A percentile compares a stretch with the other conserved stretches of the same genome.
Conservation (phyloP, 345 rosid species). For the Sonneratia alba region DNA sequence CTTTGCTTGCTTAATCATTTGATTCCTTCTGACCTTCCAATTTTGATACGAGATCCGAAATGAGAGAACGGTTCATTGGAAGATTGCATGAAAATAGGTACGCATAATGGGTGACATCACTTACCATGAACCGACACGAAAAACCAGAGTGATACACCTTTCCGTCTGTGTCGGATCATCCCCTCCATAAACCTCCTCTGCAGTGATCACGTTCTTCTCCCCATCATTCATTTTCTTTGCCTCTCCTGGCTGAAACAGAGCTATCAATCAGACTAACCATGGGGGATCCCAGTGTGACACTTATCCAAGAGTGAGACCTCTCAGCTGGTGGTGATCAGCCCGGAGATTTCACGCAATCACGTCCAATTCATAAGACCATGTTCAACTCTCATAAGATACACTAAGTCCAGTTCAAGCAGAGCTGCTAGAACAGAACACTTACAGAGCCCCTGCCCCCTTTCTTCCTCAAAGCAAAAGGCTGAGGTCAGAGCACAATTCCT, state of each 20-base stretch:
- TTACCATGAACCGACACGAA: too few species aligned
- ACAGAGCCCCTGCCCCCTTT: too few species aligned
- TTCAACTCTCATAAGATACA: not conserved
- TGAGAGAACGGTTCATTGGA: not conserved
- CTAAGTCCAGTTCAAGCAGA: not conserved
- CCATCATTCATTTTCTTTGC: too few species aligned
- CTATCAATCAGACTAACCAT: too few species aligned
- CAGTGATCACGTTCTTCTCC: not conserved
- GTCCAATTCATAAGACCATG: not conserved
- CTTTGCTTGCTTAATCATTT: not conserved
- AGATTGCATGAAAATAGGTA: too few species aligned
- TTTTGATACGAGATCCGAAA: not conserved
- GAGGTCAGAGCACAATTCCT: constrained; percentile 25
- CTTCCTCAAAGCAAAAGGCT: constrained; percentile 21
- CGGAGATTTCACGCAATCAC: not conserved
- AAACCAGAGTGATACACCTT: too few species aligned
- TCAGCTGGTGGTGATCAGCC: not conserved
- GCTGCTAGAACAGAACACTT: too few species aligned
- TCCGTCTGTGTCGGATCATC: too few species aligned
- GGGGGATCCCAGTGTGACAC: too few species aligned
- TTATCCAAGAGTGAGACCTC: not conserved
- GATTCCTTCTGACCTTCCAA: not conserved
- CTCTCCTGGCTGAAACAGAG: too few species aligned
- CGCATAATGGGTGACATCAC: too few species aligned
- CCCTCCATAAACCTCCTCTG: not conserved